Percentiles rank a stretch among this genome's conserved stretches.
Evolutionary conservation across 2,329 filamentous ascomycete genomes (phyloP).

Genomic region (Colletotrichum agaves): DNA sequence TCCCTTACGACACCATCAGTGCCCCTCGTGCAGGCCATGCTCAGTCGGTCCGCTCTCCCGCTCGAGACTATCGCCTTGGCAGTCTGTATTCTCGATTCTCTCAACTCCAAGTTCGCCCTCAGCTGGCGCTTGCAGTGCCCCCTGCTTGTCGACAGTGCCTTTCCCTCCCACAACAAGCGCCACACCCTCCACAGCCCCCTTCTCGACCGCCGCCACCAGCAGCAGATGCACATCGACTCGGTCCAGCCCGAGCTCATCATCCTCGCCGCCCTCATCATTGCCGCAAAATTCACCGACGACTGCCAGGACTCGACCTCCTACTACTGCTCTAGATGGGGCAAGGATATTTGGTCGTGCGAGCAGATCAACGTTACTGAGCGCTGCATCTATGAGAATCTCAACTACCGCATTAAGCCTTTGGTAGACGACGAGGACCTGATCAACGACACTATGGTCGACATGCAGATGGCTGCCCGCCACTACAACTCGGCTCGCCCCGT

Average conservation of each 20-base stretch:
- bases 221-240: conserved; percentile 67
- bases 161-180: conserved; percentile 49
- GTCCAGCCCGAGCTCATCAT: conserved; percentile 72
- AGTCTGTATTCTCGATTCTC: conserved; percentile 73
- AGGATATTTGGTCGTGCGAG: conserved; percentile 65
- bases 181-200: conserved; percentile 58
- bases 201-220: conserved; percentile 41
- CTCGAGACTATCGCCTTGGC: conserved; percentile 72
- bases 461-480: conserved; percentile 66
- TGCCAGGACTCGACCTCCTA: conserved; percentile 62
- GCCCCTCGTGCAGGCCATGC: conserved; percentile 68
- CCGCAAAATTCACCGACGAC: conserved; percentile 74
- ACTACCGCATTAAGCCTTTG: conserved; percentile 71
- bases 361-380: conserved; percentile 74
- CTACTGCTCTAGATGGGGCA: conserved; percentile 66
- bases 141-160: conserved; percentile 46
- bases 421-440: conserved; percentile 67
- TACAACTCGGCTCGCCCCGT: conserved; percentile 39
- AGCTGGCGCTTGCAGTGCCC: conserved; percentile 71
- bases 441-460: conserved; percentile 69
- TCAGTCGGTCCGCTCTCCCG: conserved; percentile 66
- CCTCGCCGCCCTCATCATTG: conserved; percentile 70
- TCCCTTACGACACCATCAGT: conserved; percentile 69
- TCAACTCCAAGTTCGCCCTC: conserved; percentile 70
- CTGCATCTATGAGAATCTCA: conserved; percentile 71